phyloP scores from a whole-genome alignment of 75 land plant genomes.

The Cupressus sempervirens region DNA sequence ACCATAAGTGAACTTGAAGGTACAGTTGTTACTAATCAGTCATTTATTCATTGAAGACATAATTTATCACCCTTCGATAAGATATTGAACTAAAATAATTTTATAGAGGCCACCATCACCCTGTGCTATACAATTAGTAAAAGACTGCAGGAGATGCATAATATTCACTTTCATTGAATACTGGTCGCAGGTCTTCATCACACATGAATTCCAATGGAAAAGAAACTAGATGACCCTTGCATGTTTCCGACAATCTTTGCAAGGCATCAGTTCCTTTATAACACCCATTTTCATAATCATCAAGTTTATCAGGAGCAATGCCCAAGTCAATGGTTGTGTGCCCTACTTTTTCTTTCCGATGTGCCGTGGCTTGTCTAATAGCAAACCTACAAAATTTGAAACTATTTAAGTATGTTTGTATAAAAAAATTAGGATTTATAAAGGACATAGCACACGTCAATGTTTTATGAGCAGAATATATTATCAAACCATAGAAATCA shows the following conservation, averaged over 20 bases:
- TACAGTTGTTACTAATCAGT: not conserved
- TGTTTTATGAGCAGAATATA: not conserved
- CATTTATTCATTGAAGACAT: not conserved
- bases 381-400: slow-evolving; percentile 37
- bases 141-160: slow-evolving; percentile 91
- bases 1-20: not conserved
- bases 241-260: slow-evolving; percentile 43
- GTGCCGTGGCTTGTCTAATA: slow-evolving; percentile 55
- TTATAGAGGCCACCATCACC: not conserved
- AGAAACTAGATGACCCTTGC: slow-evolving; percentile 73
- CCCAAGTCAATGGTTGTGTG: slow-evolving; percentile 92
- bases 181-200: slow-evolving; percentile 93
- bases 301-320: slow-evolving; percentile 60
- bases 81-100: not conserved
- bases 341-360: slow-evolving; percentile 75
- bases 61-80: not conserved
- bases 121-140: slow-evolving; percentile 17
- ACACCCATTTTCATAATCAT: slow-evolving; percentile 43
- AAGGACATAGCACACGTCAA: not conserved
- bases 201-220: slow-evolving; percentile 87
- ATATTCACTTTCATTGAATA: slow-evolving; percentile 97
- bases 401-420: no score
- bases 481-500: not conserved
- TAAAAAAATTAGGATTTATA: no score
- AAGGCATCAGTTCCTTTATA: slow-evolving; percentile 40